Evolutionary conservation across 108 stramenopile species (phyloP).

Genomic region (Skeletonema marinoi): DNA sequence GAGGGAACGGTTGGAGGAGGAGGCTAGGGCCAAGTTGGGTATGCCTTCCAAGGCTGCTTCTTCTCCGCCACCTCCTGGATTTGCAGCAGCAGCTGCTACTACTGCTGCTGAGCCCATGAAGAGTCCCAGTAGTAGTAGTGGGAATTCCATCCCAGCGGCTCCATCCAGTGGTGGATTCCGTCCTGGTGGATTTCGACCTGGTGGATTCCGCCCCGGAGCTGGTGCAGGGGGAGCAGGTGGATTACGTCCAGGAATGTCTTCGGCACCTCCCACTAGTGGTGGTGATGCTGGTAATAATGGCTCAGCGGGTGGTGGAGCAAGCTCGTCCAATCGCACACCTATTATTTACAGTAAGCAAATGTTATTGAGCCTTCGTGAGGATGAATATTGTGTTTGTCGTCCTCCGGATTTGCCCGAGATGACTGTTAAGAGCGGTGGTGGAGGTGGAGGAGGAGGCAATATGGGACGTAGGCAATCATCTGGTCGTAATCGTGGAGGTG

Average conservation of each 20-base stretch:
- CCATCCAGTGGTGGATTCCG: conserved; percentile 26
- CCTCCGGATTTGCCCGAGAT: conserved; percentile 41
- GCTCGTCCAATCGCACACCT: conserved; percentile 15
- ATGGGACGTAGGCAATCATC: conserved; percentile 8
- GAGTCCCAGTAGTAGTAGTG: neutral
- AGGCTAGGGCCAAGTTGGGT: conserved; percentile 20
- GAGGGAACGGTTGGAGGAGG: conserved; percentile 26
- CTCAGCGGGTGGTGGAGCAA: neutral
- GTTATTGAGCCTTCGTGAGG: conserved; percentile 33
- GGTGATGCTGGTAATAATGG: neutral
- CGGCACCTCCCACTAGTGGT: neutral
- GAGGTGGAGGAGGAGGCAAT: conserved; percentile 4
- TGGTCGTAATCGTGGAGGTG: conserved; percentile 26
- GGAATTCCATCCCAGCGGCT: neutral
- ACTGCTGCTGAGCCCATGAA: neutral
- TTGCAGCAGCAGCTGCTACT: neutral
- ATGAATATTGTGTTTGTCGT: conserved; percentile 35
- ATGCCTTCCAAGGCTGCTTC: neutral
- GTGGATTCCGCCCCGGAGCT: conserved; percentile 5
- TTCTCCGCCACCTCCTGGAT: neutral
- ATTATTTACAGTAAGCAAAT: conserved; percentile 49
- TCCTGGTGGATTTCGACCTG: conserved; percentile 36
- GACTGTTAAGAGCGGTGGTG: conserved; percentile 20
- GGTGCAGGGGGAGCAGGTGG: conserved; percentile 2
- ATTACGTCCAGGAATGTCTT: conserved; percentile 35